Evolutionary conservation across 805 yeast species (phyloP), one percentile per base, ranked within the genome.

Genomic region (Candida qinlingensis): DNA sequence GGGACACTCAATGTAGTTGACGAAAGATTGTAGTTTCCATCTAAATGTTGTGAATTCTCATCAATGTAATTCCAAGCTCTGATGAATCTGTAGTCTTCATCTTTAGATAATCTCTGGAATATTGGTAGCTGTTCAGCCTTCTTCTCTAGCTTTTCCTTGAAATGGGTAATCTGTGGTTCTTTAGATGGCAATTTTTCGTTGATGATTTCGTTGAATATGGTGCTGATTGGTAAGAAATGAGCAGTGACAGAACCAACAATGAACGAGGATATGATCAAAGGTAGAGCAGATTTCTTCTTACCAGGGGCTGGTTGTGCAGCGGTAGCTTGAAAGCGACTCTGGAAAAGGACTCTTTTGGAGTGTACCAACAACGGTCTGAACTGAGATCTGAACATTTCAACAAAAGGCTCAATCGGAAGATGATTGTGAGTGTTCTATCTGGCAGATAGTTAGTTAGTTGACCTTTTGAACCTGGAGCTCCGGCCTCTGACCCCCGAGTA

Each of bases 1-100:
- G 95, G 90, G 2, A 74, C 76, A 3, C 79, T 68, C 42, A 90
- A 67, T 0, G 86, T 73, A n/a, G 76, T 67, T 54, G 81, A 73
- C 11, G 68, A 68, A 68, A 80, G 44, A 6, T 68, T 59, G 5
- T 61, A 53, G 37, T 43, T 47, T 8, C 39, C 47, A 34, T 47
- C 37, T 1, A 44, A 25, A 6, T 47, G 40, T 27, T 57, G 39
- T 50, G 74, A 51, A 67, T 65, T 60, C 55, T 72, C 54, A 64
- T 76, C 76, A 70, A 79, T 50, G 61, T 72, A 57, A 58, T 72
- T 55, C 78, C 74, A 66, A 48, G 78, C 66, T 54, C 76, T 47
- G 62, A 69, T 51, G 60, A 70, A 55, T 29, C 60, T 65, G 50
- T 61, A 72, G 9, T 60, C 55, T 0, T 76, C 73, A 48, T 73